Evolutionary conservation across 2,329 filamentous ascomycete species (phyloP), one percentile per base, ranked within the genome.

Genomic region (Neonectria neomacrospora): DNA sequence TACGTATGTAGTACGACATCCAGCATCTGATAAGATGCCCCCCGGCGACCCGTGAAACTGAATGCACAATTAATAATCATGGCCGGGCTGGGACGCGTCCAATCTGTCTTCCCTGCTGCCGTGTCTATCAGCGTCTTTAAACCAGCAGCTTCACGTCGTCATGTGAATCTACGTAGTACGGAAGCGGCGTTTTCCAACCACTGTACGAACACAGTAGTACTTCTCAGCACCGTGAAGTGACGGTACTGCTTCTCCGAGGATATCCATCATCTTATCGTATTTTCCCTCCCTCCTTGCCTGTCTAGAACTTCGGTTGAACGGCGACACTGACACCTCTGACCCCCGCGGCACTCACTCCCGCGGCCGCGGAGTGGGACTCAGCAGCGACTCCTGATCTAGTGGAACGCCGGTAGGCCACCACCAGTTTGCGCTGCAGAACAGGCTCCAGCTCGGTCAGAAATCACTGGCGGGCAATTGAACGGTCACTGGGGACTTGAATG

Each of bases 31-130:
- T 62, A 56, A 57, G 59, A 57, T 62, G 54, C 32, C 23, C 23
- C n/a, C 16, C 37, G 16, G 16, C 37, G 37, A 3, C 16, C n/a
- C 16, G 37, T 18, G 37, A n/a, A 16, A 14, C 23, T 47, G 39
- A 54, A 57, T 57, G 47, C 48, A 54, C 54, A 41, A 62, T 62
- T 58, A 62, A 62, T 62, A 62, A 62, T 57, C 54, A 10, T 22
- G 5, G 14, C 39, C 48, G 42, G 59, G 34, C 47, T 54, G 41
- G 47, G 42, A 47, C 32, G 22, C 26, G 53, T 39, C 37, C 30
- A 34, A 47, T 18, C 41, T 42, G 22, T 39, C 45, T 58, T 52
- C 52, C 52, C 48, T 54, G 44, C 34, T 23, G 37, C 34, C 30
- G 9, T 30, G 28, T 47, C 47, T 41, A 48, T 53, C 30, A 11